A percentile compares a stretch with the other conserved stretches of the same genome.
These are phyloP conservation scores for Monoraphidium neglectum DNA, from an alignment of 139 green algal species.

Conservation along the genomic window DNA sequence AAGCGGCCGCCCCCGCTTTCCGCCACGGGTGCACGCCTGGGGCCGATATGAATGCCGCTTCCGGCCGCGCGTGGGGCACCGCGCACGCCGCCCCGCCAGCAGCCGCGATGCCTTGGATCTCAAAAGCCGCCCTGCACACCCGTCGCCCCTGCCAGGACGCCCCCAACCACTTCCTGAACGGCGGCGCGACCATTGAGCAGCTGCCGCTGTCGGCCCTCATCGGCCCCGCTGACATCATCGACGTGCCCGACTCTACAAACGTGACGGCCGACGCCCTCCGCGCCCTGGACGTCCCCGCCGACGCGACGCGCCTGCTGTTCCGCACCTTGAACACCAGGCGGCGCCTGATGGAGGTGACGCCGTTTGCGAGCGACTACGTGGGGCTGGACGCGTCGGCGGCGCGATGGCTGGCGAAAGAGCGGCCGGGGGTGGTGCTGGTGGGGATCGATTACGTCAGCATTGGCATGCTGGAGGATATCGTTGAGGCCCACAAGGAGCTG, in stretches of 20 bases:
- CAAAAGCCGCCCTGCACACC: too few species aligned
- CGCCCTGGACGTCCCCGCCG: background rate
- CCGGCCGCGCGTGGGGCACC: too few species aligned
- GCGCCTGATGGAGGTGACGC: background rate
- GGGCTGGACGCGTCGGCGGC: background rate
- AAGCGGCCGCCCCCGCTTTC: too few species aligned
- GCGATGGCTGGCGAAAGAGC: too few species aligned
- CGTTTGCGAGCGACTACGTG: background rate
- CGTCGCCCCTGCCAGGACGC: too few species aligned
- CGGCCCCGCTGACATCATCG: background rate
- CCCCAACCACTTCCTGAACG: background rate
- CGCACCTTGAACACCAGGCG: background rate
- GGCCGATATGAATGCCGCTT: too few species aligned
- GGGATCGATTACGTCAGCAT: conserved; percentile 1
- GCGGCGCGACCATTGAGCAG: background rate
- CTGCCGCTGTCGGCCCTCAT: background rate
- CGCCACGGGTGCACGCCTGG: too few species aligned
- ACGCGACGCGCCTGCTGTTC: background rate
- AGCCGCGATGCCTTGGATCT: too few species aligned
- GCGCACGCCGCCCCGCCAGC: too few species aligned
- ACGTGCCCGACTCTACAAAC: background rate
- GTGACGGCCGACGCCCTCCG: background rate
- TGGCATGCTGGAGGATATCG: background rate
- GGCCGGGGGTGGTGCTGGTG: background rate
- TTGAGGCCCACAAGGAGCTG: background rate